Conservation (phyloP, 768 basidiomycete genomes). For the Amanita thiersii region DNA sequence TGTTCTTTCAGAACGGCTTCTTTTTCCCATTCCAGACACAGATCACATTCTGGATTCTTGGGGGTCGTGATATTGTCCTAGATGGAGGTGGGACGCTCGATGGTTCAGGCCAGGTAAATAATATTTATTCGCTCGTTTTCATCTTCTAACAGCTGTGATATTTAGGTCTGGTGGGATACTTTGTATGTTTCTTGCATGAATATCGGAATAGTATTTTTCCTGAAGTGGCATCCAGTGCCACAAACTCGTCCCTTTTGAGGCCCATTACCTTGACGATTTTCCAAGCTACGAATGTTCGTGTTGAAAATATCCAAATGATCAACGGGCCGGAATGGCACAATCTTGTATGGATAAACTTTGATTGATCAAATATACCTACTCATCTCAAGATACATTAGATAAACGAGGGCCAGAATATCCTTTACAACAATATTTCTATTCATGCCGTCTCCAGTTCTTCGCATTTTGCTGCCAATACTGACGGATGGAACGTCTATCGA, state of each 20-base stretch:
- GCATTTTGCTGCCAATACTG: conserved; percentile 39
- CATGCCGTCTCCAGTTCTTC: conserved; percentile 36
- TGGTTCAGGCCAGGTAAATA: conserved; percentile 50
- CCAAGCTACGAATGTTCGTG: conserved; percentile 37
- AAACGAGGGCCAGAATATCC: conserved; percentile 38
- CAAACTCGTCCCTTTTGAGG: conserved; percentile 37
- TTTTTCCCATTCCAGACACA: conserved; percentile 46
- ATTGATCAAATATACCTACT: neutral
- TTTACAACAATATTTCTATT: conserved; percentile 39
- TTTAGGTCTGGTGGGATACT: conserved; percentile 47
- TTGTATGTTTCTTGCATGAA: conserved; percentile 21
- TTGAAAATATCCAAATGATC: conserved; percentile 39
- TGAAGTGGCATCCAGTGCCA: conserved; percentile 20
- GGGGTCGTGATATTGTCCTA: conserved; percentile 37
- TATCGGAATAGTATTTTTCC: neutral
- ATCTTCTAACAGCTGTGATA: neutral
- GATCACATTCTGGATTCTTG: conserved; percentile 47
- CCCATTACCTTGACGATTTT: conserved; percentile 51
- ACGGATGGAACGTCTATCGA: conserved; percentile 60
- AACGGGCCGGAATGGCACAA: conserved; percentile 49
- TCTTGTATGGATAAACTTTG: conserved; percentile 21
- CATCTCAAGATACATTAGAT: no score
- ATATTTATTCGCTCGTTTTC: neutral
- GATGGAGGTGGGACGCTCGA: conserved; percentile 60
- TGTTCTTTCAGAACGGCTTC: conserved; percentile 35